Evolutionary conservation across 208 protist genomes (phyloP).

Genomic region (Leishmania tarentolae): DNA sequence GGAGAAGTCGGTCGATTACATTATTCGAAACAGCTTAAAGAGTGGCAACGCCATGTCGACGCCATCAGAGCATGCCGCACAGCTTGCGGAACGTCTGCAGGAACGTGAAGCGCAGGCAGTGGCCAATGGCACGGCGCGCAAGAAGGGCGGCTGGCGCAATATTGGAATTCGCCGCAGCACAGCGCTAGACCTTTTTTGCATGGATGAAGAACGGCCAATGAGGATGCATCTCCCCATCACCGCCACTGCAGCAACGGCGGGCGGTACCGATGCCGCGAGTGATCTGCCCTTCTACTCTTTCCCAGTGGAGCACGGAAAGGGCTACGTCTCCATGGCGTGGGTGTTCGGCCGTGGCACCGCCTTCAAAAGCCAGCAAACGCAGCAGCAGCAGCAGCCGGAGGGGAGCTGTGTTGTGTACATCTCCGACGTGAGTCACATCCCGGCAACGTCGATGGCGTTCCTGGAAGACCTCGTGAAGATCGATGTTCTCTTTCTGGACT

Average conservation of each 20-base stretch:
- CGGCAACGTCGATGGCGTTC: conserved; percentile 67
- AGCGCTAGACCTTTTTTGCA: conserved; percentile 72
- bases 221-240: conserved; percentile 56
- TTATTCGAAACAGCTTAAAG: conserved; percentile 70
- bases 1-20: conserved; percentile 61
- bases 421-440: conserved; percentile 73
- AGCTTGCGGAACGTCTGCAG: conserved; percentile 19
- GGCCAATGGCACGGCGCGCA: conserved; percentile 19
- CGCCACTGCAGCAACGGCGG: conserved; percentile 9
- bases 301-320: conserved; percentile 74
- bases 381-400: conserved; percentile 5
- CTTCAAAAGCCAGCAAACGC: conserved; percentile 44
- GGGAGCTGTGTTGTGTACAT: conserved; percentile 82
- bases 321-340: conserved; percentile 82
- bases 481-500: conserved; percentile 78
- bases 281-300: conserved; percentile 68
- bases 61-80: conserved; percentile 30
- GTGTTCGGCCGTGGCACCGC: conserved; percentile 78
- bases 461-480: conserved; percentile 75
- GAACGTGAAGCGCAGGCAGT: conserved; percentile 14
- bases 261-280: neutral
- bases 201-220: conserved; percentile 44
- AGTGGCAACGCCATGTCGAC: conserved; percentile 24
- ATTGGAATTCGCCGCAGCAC: conserved; percentile 86
- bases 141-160: conserved; percentile 43